Evolutionary conservation across 805 yeast genomes (phyloP).

Genomic region (Danielia oregonensis): DNA sequence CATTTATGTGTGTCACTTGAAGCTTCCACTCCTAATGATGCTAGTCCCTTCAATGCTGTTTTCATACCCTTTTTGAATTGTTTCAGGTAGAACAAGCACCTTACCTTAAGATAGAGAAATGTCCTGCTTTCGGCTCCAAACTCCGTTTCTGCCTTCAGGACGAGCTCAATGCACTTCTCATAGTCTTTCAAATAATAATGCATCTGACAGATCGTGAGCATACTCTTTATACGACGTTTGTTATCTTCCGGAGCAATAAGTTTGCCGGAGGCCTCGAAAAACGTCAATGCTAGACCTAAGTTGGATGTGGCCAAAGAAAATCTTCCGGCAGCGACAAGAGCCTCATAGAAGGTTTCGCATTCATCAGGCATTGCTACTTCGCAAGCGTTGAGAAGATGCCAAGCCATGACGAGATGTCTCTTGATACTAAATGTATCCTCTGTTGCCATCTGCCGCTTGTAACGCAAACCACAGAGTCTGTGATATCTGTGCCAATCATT

Average conservation of each 20-base stretch:
- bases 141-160: slow-evolving; percentile 25
- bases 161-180: slow-evolving; percentile 32
- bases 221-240: slow-evolving; percentile 19
- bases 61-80: slow-evolving; percentile 28
- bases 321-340: slow-evolving; percentile 42
- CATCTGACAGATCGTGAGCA: slow-evolving; percentile 32
- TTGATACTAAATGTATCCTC: slow-evolving; percentile 15
- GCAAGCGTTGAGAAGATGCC: slow-evolving; percentile 35
- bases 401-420: slow-evolving; percentile 34
- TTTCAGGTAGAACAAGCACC: slow-evolving; percentile 31
- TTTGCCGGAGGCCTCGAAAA: slow-evolving; percentile 32
- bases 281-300: slow-evolving; percentile 36
- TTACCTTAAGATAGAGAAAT: slow-evolving; percentile 34
- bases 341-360: slow-evolving; percentile 30
- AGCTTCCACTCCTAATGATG: slow-evolving; percentile 32
- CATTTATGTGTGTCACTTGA: slow-evolving; percentile 23
- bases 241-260: slow-evolving; percentile 20
- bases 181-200: slow-evolving; percentile 25
- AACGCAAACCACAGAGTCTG: slow-evolving; percentile 41
- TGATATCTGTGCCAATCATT: slow-evolving; percentile 31
- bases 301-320: slow-evolving; percentile 43
- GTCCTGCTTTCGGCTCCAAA: slow-evolving; percentile 34
- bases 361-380: slow-evolving; percentile 33
- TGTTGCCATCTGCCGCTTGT: slow-evolving; percentile 21
- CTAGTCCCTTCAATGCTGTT: slow-evolving; percentile 33